Base-by-base conservation (phyloP, 2,329 filamentous ascomycete genomes). In the Aspergillus texensis region DNA sequence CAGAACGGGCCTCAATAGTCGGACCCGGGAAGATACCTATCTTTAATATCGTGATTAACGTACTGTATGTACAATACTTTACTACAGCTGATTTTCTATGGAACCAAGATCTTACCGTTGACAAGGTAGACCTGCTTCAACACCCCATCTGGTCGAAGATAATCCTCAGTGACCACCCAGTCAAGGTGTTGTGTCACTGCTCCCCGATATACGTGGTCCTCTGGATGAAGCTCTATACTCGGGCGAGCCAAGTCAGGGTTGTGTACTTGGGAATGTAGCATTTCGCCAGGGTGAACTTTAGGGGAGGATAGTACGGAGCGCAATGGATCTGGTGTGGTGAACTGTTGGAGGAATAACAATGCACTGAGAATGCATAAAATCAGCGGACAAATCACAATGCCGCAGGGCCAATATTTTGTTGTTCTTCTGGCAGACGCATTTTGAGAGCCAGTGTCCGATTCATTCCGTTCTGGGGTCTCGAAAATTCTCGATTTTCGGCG, bases 101-200 rank as follows among this genome's bases (percentile, higher is more conserved):
- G 6, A 28, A 48, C 14, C 9, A 11, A 10, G 30, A 46, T 26
- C 36, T 30, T 45, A 80, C 79, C 79, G 65, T 86, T 86, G 62
- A 87, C 79, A 3, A 84, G 72, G 68, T 83, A 83, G 4, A 85
- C 76, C 0, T 69, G 66, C 66, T 84, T 85, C n/a, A 74, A 64
- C 1, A 86, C 84, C 0, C 84, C 84, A 68, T 86, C 83, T 6
- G 82, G 82, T 3, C 76, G 74, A n/a, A 75, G 71, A 32, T 70
- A 41, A 1, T 67, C 77, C 21, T 75, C 73, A 2, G 77, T 81
- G 19, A 85, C 74, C 16, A 71, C 77, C 81, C 81, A 84, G 58
- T 75, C 63, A 32, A 78, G 70, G 39, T 70, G 69, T n/a, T 75
- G 71, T 8, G 74, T 79, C 4, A 43, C 68, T 0, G 79, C 62